Base-by-base conservation (phyloP, 768 basidiomycete genomes). In the Tulasnella sp. region DNA sequence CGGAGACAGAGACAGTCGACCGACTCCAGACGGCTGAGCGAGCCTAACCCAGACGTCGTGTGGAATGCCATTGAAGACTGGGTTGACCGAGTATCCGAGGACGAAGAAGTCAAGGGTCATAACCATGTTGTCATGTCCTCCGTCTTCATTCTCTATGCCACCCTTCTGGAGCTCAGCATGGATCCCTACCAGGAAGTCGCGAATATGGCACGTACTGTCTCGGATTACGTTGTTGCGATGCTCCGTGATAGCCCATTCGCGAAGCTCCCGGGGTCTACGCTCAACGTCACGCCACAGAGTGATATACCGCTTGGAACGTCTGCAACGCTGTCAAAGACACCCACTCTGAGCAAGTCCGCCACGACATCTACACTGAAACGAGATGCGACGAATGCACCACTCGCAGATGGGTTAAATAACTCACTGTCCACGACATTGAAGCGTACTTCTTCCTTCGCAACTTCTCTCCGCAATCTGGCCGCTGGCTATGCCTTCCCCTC, bases 181-280 rank as follows among this genome's bases (percentile, higher is more conserved):
- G 96, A 98, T 64, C 87, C 94, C 0, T 90, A 94, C 65, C 80
- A 84, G 45, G 92, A 97, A 67, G 92, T 98, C 12, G 86, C 91
- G 0, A 81, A 86, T 6, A 81, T 88, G 65, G 93, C 93, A 0
- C 86, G 86, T 64, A 92, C 88, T 0, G 81, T 94, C 25, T 77
- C 90, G 29, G 96, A 99, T 69, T 96, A 94, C 66, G 78, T 96
- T 63, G 82, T 87, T 71, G 91, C 90, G 1, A 77, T 92, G 3
- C 78, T 97, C 11, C 72, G 94, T 9, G 90, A 93, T 65, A 91
- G 88, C 1, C 88, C 90, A 0, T 94, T 94, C 67, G 80, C 80
- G 6, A 73, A 80, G 21, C 76, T 93, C 2, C 80, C 84, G 32
- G 77, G 75, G 25, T 79, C 83, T 0, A 79, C 86, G 1, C 71